Base-by-base conservation (phyloP, 2,329 filamentous ascomycete genomes). In the Ascocoryne sarcoides region DNA sequence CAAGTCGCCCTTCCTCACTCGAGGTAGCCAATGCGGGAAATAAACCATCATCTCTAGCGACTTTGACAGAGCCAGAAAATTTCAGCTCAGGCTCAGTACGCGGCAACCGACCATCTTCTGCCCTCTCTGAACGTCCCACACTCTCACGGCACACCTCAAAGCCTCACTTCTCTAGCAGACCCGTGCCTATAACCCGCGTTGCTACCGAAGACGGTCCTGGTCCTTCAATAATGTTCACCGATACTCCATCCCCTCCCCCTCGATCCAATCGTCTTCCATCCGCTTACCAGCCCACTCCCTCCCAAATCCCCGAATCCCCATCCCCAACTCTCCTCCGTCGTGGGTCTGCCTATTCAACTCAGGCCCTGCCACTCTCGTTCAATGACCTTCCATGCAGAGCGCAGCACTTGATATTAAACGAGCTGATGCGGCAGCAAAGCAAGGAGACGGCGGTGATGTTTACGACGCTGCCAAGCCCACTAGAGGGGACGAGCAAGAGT, bases 391-490 rank as follows among this genome's bases (percentile, higher is more conserved):
- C 87, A 0, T 85, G 82, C 53, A 77, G 85, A 12, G 86, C 86
- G 2, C 87, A 93, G 59, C 85, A 94, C 60, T 64, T 93, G 26
- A 89, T 94, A 19, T 64, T 94, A 12, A 94, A 94, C 58, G 86
- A 94, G 60, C 65, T 93, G 49, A 88, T 94, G 66, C 69, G 72
- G 3, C 69, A 71, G 43, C 67, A 86, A 46, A 85, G 81, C 49
- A 60, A 61, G 29, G 70, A 84, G 15, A 86, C 87, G 1, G 84
- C 84, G 0, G 85, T 93, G 0, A 63, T 92, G 12, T 81, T 94
- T 51, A 93, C 83, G 1, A 94, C 88, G 17, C 65, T 94, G 29
- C 88, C 87, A 1, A 85, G 86, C 38, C 87, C 87, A 0, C 68
- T 79, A 7, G 82, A 89, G 47, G 85, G 84, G 0, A 93, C 85